Evolutionary conservation across 1,139 yeast genomes (phyloP), one percentile per base, ranked within the genome.

Genomic region (Protomyces macrosporus): DNA sequence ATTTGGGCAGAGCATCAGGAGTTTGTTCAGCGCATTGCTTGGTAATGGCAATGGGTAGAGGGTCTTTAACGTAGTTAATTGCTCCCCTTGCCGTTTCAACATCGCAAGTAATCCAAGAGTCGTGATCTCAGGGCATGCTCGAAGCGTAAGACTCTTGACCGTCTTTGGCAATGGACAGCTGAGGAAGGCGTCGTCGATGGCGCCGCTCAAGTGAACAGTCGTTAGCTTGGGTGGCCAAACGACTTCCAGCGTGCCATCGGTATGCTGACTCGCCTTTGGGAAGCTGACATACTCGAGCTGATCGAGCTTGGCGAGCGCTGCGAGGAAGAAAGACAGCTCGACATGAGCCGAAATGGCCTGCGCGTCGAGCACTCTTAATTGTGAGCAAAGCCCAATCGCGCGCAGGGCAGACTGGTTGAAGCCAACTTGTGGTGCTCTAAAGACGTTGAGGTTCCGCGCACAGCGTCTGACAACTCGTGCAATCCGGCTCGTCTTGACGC

Each of bases 381-480:
- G 78, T 32, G 76, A 76, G 74, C 98, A 93, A 60, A 85, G 79
- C 65, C 88, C 82, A 59, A 93, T 77, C 55, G 95, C 86, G 30
- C 90, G 81, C 69, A 91, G 76, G 0, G 98, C 97, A 0, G 96
- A 89, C 65, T 86, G 81, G 0, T 98, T 98, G 77, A 93, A 91
- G 76, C 96, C 88, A 42, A 97, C 87, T 72, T 91, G 98, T 0
- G 98, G 97, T 0, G 98, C 97, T 6, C 88, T 83, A 71, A 93
- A 90, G 10, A 79, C 77, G 68, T 84, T 81, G 60, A 93, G 75
- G 57, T 80, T 80, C 33, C 79, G 74, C 9, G 90, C 81, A 65
- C 96, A 88, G 55, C 96, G 78, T 71, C 95, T 82, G 65, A 93
- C 76, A 4, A 93, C 73, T 69, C 88, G 86, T 0, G 97, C 89